A percentile compares a stretch with the other conserved stretches of the same genome.
phyloP scores from a whole-genome alignment of 306 rosid genomes.

The Vigna mungo region DNA sequence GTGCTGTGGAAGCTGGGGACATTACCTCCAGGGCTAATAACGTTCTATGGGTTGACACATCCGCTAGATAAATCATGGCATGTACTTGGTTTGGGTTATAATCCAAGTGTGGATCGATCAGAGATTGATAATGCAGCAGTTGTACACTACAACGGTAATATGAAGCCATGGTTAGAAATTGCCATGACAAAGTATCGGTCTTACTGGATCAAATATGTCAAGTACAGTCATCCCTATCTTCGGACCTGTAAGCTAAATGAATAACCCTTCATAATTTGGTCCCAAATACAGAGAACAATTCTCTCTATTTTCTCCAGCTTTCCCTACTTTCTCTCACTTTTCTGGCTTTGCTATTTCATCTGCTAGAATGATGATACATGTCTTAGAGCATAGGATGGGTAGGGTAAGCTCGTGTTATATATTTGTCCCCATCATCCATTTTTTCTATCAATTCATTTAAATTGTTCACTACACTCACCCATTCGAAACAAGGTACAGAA shows the following conservation, averaged over 20 bases:
- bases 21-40: slow-evolving; percentile 90
- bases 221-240: slow-evolving; percentile 78
- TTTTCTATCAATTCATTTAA: slow-evolving; percentile 65
- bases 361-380: slow-evolving; percentile 46
- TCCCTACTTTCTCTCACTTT: slow-evolving; percentile 36
- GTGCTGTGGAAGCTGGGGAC: slow-evolving; percentile 96
- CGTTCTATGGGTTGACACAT: slow-evolving; percentile 90
- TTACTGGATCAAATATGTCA: slow-evolving; percentile 87
- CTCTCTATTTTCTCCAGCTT: slow-evolving; percentile 19
- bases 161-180: slow-evolving; percentile 97
- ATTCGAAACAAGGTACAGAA: slow-evolving; percentile 56
- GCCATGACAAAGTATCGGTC: slow-evolving; percentile 84
- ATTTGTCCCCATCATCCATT: slow-evolving; percentile 50
- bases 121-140: slow-evolving; percentile 86
- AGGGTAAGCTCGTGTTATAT: slow-evolving; percentile 34
- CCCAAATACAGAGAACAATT: slow-evolving; percentile 21
- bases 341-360: slow-evolving; percentile 46
- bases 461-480: slow-evolving; percentile 63
- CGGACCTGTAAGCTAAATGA: slow-evolving; percentile 67
- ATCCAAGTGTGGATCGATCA: slow-evolving; percentile 72
- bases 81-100: slow-evolving; percentile 98
- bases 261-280: slow-evolving; percentile 40
- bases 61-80: slow-evolving; percentile 92
- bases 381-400: slow-evolving; percentile 35
- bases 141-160: slow-evolving; percentile 90